phyloP scores from a whole-genome alignment of 306 rosid genomes.

The Phaseolus lunatus region DNA sequence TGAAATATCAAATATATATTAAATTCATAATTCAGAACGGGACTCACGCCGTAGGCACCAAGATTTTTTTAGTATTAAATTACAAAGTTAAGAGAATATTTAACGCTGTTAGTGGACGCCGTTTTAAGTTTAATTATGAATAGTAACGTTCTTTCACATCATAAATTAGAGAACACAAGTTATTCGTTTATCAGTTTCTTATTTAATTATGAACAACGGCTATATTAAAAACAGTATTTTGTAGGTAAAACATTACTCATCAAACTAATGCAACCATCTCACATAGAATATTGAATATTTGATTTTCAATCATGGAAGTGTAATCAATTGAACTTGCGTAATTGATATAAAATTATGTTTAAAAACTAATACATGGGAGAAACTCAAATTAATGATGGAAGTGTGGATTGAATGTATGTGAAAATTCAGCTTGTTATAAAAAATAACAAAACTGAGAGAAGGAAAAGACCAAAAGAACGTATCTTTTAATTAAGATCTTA shows the following conservation, averaged over 20 bases:
- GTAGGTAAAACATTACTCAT: background rate
- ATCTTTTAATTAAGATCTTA: no score
- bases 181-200: background rate
- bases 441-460: no score
- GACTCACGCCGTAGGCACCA: background rate
- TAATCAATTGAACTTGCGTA: no score
- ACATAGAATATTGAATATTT: background rate
- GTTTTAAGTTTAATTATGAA: no score
- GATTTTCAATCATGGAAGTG: background rate
- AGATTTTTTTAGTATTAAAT: background rate
- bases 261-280: background rate
- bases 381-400: no score
- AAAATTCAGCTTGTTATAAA: no score
- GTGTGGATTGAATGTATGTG: no score
- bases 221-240: no score
- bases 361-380: no score
- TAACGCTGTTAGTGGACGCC: background rate
- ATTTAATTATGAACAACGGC: background rate
- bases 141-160: no score
- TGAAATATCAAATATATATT: constrained; percentile 33
- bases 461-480: no score
- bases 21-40: constrained; percentile 25
- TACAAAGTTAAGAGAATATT: background rate
- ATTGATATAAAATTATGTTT: no score
- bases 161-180: background rate